A percentile compares a stretch with the other conserved stretches of the same genome.
Conservation (phyloP, 768 basidiomycete species). For the Rhizopogon vinicolor region DNA sequence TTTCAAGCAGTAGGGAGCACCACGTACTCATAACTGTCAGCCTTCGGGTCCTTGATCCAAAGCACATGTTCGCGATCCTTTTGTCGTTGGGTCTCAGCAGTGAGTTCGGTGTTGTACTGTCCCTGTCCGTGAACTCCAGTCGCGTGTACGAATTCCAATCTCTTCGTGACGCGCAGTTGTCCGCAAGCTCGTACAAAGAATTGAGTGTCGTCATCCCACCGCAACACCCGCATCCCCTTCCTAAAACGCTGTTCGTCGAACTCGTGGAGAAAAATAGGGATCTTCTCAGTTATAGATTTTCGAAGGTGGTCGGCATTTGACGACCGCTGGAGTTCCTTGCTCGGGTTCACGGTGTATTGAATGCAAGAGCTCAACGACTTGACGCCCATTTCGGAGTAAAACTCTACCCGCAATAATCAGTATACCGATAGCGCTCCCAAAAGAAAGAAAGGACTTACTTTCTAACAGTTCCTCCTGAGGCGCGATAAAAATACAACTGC, state of each 20-base stretch:
- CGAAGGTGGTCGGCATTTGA: slow-evolving; percentile 42
- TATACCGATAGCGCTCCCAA: not conserved
- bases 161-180: slow-evolving; percentile 53
- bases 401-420: slow-evolving; percentile 33
- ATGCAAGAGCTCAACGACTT: slow-evolving; percentile 63
- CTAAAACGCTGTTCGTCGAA: slow-evolving; percentile 50
- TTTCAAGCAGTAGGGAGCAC: not conserved
- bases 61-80: slow-evolving; percentile 46
- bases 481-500: slow-evolving; percentile 62
- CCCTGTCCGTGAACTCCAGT: not conserved
- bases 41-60: slow-evolving; percentile 62
- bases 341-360: slow-evolving; percentile 57
- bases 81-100: slow-evolving; percentile 54
- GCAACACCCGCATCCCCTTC: slow-evolving; percentile 50
- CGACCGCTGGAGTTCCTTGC: slow-evolving; percentile 35
- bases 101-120: slow-evolving; percentile 46
- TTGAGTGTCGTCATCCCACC: slow-evolving; percentile 53
- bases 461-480: slow-evolving; percentile 88
- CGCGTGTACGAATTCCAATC: slow-evolving; percentile 42
- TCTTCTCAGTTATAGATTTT: slow-evolving; percentile 61
- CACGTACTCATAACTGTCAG: slow-evolving; percentile 86
- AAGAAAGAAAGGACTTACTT: slow-evolving; percentile 34
- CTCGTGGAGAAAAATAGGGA: slow-evolving; percentile 86
- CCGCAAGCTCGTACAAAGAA: slow-evolving; percentile 63
- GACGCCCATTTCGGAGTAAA: slow-evolving; percentile 73